These are phyloP conservation scores for Annona squamosa DNA, from an alignment of 164 flowering plant species.

Conservation along the genomic window DNA sequence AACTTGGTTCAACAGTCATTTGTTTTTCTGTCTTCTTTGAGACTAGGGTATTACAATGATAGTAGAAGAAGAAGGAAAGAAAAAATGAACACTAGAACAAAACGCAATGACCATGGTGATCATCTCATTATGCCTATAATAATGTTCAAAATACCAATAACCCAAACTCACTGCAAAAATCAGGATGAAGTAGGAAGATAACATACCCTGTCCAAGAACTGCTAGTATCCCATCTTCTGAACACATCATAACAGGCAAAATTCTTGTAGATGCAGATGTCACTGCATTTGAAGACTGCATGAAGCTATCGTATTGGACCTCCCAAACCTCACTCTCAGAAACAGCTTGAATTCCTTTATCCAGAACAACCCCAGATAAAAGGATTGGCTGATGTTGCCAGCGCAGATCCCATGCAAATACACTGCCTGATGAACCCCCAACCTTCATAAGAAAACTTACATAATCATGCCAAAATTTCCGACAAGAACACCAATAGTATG, in stretches of 20 bases:
- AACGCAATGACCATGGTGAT: neutral
- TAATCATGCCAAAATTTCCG: neutral
- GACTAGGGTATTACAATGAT: no score
- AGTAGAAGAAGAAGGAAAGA: no score
- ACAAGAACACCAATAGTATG: neutral
- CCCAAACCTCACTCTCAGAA: conserved; percentile 88
- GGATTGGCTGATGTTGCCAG: conserved; percentile 57
- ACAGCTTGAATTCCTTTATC: conserved; percentile 25
- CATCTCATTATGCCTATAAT: no score
- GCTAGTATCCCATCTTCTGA: conserved; percentile 94
- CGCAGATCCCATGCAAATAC: conserved; percentile 96
- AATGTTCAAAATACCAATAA: neutral
- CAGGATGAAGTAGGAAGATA: neutral
- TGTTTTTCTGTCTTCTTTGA: no score
- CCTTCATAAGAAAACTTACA: conserved; percentile 35
- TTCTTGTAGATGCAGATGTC: conserved; percentile 39
- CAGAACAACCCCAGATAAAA: conserved; percentile 49
- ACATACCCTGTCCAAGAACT: conserved; percentile 71
- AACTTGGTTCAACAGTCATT: no score
- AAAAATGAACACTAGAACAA: no score
- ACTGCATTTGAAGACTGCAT: conserved; percentile 36
- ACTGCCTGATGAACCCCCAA: conserved; percentile 87
- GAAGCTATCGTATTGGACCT: conserved; percentile 69
- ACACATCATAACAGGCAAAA: conserved; percentile 77
- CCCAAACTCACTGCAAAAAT: neutral